Base-by-base conservation (phyloP, 2,329 filamentous ascomycete genomes). In the Aspergillus brasiliensis region DNA sequence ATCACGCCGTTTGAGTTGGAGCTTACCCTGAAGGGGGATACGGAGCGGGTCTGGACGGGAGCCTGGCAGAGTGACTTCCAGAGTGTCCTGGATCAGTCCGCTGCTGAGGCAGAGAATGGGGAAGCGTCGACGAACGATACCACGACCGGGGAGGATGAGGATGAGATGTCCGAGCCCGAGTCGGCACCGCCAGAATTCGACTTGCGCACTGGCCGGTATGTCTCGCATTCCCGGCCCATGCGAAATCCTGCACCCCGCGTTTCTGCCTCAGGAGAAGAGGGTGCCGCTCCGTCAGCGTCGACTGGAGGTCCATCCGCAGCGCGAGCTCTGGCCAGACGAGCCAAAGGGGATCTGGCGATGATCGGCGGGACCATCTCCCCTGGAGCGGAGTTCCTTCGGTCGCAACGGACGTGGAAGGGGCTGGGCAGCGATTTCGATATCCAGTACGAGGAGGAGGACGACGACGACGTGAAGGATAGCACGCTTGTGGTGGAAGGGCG, bases 1-100 rank as follows among this genome's bases (percentile, higher is more conserved):
- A 87, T 98, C 42, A 99, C 95, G n/a, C 94, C 94, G 0, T 98
- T 96, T 73, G 95, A 99, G 81, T 80, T 98, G 57, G 88, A 87
- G 56, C 80, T 97, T 49, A 91, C 91, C 3, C 77, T 99, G 62
- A 83, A 86, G 77, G 83, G 84, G 13, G 93, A 97, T 71, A 84
- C 87, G 31, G 86, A 89, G 71, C 84, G 94, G 59, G 81, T 93
- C 0, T 97, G 94, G 92, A 91, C 90, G 0, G 89, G 90, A 0
- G 87, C 90, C 67, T 98, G 95, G 95, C 90, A 89, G 79, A 91
- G 89, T 8, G 91, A 95, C 62, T 96, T 96, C 62, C 88, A 92
- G 69, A 85, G 83, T 21, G 77, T 96, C 15, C 80, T 89, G 51
- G 78, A 82, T 56, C 64, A 65, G 37, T 61, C 62, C 15, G 63